These are phyloP conservation scores for Phytophthora constricta DNA, from an alignment of 352 stramenopile genomes.

Conservation along the genomic window DNA sequence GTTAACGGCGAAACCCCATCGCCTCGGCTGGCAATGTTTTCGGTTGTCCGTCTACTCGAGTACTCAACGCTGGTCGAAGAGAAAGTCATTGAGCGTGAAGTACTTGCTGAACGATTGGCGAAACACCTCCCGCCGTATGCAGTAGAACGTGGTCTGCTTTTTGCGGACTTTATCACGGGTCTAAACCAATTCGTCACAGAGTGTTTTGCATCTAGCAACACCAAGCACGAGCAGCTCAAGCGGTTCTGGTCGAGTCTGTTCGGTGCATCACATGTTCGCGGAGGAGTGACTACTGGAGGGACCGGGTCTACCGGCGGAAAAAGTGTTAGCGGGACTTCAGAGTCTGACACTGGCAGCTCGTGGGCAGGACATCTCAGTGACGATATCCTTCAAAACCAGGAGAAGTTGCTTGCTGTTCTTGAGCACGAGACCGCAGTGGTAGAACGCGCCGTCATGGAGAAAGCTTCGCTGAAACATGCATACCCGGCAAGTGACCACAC, in stretches of 20 bases:
- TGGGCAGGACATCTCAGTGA: constrained; percentile 75
- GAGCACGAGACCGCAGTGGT: constrained; percentile 83
- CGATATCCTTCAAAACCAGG: constrained; percentile 85
- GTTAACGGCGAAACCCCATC: constrained; percentile 12
- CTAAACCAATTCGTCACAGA: constrained; percentile 55
- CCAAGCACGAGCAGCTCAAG: constrained; percentile 48
- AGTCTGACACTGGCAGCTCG: constrained; percentile 24
- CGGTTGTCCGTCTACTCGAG: constrained; percentile 54
- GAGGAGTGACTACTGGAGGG: neutral
- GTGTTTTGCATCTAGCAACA: constrained; percentile 35
- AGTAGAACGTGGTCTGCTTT: constrained; percentile 52
- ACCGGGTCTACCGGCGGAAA: neutral
- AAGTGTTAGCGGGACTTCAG: constrained; percentile 2
- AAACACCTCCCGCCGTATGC: constrained; percentile 53
- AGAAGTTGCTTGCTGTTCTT: constrained; percentile 77
- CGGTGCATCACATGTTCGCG: constrained; percentile 23
- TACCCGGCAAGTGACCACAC: constrained; percentile 48
- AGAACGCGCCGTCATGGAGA: constrained; percentile 81
- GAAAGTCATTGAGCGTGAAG: constrained; percentile 41
- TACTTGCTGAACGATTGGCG: constrained; percentile 35
- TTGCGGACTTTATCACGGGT: constrained; percentile 60
- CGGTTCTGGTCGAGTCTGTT: constrained; percentile 59
- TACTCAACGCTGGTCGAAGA: constrained; percentile 49
- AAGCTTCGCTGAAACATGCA: constrained; percentile 74
- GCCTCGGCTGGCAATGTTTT: constrained; percentile 45